These are phyloP conservation scores for Botryotinia convoluta DNA, from an alignment of 2,329 filamentous ascomycete genomes.

Conservation along the genomic window DNA sequence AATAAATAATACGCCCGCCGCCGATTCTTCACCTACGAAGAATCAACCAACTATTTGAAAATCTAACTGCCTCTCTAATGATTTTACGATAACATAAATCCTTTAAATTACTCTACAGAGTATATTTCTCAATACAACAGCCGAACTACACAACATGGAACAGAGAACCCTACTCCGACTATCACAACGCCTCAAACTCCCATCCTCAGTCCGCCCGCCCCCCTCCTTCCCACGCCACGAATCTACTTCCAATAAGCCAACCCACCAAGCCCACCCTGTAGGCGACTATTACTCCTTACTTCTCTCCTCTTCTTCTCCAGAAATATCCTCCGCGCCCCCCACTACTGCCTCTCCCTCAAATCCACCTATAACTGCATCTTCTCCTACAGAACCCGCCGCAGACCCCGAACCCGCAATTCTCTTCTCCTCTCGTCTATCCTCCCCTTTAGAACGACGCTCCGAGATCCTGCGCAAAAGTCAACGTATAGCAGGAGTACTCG, in stretches of 20 bases:
- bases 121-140: not conserved
- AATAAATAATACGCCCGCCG: not conserved
- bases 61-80: conserved; percentile 23
- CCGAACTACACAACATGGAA: conserved; percentile 29
- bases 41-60: not conserved
- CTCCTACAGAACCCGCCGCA: not conserved
- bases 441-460: conserved; percentile 65
- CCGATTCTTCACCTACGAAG: not conserved
- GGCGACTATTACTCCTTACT: conserved; percentile 60
- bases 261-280: conserved; percentile 45
- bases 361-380: conserved; percentile 27
- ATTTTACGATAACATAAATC: conserved; percentile 27
- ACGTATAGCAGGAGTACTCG: conserved; percentile 72
- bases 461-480: conserved; percentile 58
- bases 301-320: conserved; percentile 45
- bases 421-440: conserved; percentile 77
- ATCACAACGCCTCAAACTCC: conserved; percentile 27
- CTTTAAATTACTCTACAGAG: not conserved
- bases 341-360: conserved; percentile 25
- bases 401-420: conserved; percentile 60
- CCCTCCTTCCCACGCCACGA: conserved; percentile 16
- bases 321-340: conserved; percentile 26
- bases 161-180: conserved; percentile 31
- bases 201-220: conserved; percentile 21
- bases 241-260: conserved; percentile 22